Percentiles rank a stretch among this genome's conserved stretches.
Evolutionary conservation across 805 yeast species (phyloP).

Genomic region (Sporopachydermia lactativora): DNA sequence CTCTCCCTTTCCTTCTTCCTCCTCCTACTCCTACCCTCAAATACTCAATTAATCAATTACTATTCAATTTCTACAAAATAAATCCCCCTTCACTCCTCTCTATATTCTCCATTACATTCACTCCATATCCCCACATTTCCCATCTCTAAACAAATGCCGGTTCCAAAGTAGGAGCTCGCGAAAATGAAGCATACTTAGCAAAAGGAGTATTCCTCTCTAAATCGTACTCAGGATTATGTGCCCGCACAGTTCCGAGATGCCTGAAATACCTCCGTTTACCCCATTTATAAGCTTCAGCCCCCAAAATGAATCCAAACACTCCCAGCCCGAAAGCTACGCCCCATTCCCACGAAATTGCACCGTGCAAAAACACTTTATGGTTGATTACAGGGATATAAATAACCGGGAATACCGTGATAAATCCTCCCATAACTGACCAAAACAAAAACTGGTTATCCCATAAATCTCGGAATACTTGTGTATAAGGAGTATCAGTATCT

Average conservation of each 20-base stretch:
- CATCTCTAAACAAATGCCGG: too few relatives aligned
- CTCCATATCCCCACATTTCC: too few relatives aligned
- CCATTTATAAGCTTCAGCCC: conserved; percentile 56
- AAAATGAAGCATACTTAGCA: conserved; percentile 44
- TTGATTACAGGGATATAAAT: conserved; percentile 85
- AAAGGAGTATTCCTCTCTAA: conserved; percentile 50
- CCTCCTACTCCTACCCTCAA: too few relatives aligned
- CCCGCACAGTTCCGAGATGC: conserved; percentile 19
- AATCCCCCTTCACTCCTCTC: too few relatives aligned
- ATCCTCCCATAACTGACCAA: conserved; percentile 68
- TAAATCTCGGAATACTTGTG: conserved; percentile 46
- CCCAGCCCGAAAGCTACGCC: conserved; percentile 49
- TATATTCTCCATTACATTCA: too few relatives aligned
- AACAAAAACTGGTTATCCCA: conserved; percentile 67
- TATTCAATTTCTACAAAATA: too few relatives aligned
- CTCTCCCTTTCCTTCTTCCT: too few relatives aligned
- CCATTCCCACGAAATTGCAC: conserved; percentile 68
- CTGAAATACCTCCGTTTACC: conserved; percentile 43
- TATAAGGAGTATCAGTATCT: conserved; percentile 43
- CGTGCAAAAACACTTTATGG: conserved; percentile 58
- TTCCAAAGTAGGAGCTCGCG: conserved; percentile 34
- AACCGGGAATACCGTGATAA: conserved; percentile 62
- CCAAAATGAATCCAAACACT: conserved; percentile 38
- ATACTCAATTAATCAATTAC: too few relatives aligned
- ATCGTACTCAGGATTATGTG: conserved; percentile 47